A percentile compares a stretch with the other conserved stretches of the same genome.
These are phyloP conservation scores for Striga hermonthica DNA, from an alignment of 305 asterid genomes.

Conservation along the genomic window DNA sequence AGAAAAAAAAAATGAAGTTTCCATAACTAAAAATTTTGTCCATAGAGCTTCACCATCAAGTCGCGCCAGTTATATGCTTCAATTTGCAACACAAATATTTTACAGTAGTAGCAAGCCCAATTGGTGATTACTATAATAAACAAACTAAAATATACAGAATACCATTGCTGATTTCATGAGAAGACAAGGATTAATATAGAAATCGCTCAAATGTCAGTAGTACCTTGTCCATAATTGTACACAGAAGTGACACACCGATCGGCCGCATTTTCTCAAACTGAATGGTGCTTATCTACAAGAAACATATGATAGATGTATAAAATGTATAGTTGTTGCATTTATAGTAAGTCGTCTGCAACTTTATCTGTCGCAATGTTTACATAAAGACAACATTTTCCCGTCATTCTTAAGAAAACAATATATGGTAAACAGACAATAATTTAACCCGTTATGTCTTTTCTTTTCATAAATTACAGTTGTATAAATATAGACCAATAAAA, in stretches of 20 bases:
- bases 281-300: slow-evolving; percentile 91
- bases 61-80: slow-evolving; percentile 5
- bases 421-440: too few species aligned
- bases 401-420: too few species aligned
- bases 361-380: too few species aligned
- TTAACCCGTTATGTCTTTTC: too few species aligned
- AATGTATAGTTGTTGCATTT: too few species aligned
- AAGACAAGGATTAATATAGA: slow-evolving; percentile 13
- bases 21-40: too few species aligned
- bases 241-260: slow-evolving; percentile 78
- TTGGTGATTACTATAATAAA: slow-evolving; percentile 5
- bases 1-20: too few species aligned
- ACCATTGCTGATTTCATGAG: slow-evolving; percentile 10
- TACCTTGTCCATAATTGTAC: slow-evolving; percentile 96
- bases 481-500: too few species aligned
- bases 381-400: too few species aligned
- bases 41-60: slow-evolving; percentile 2
- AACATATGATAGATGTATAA: slow-evolving; percentile 22
- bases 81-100: slow-evolving; percentile 1
- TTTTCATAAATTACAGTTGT: too few species aligned
- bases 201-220: slow-evolving; percentile 22
- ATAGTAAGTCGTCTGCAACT: too few species aligned
- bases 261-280: slow-evolving; percentile 95
- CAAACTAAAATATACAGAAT: slow-evolving; percentile 11
- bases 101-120: slow-evolving; percentile 1